Evolutionary conservation across 192 early-diverging fungal species (phyloP).

Genomic region (Umbelopsis ramanniana): DNA sequence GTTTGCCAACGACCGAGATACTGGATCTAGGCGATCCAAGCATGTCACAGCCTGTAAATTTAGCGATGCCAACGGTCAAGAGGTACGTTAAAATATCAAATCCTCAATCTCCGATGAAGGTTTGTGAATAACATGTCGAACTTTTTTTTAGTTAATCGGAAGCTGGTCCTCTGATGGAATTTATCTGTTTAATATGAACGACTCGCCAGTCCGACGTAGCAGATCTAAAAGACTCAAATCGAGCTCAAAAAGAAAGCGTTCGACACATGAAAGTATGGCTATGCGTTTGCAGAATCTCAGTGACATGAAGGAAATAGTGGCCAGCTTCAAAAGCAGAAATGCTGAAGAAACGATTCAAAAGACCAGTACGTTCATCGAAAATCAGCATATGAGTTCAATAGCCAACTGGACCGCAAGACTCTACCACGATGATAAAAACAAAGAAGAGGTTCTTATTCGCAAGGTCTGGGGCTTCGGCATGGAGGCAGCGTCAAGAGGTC

Average conservation of each 20-base stretch:
- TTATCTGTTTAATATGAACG: constrained; percentile 63
- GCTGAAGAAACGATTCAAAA: constrained; percentile 1
- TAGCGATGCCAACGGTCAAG: constrained; percentile 37
- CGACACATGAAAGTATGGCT: not conserved
- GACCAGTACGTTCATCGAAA: constrained; percentile 3
- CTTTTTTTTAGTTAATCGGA: constrained; percentile 46
- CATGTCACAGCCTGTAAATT: constrained; percentile 44
- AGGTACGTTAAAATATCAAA: constrained; percentile 4
- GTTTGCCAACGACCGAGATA: constrained; percentile 14
- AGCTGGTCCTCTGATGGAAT: constrained; percentile 61
- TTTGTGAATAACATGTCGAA: not conserved
- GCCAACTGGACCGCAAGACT: constrained; percentile 13
- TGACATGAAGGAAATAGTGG: constrained; percentile 10
- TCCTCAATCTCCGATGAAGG: no score
- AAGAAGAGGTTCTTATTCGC: constrained; percentile 13
- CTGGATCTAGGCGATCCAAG: not conserved
- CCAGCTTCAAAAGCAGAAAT: not conserved
- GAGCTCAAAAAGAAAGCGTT: constrained; percentile 11
- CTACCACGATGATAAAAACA: constrained; percentile 11
- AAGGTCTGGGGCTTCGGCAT: constrained; percentile 14
- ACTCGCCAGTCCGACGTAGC: not conserved
- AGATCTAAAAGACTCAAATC: not conserved
- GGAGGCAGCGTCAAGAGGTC: not conserved
- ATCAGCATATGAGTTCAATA: constrained; percentile 13
- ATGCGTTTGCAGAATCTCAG: constrained; percentile 2